These are phyloP conservation scores for Protoeuglena noctilucae DNA, from an alignment of 139 green algal species.

Conservation along the genomic window DNA sequence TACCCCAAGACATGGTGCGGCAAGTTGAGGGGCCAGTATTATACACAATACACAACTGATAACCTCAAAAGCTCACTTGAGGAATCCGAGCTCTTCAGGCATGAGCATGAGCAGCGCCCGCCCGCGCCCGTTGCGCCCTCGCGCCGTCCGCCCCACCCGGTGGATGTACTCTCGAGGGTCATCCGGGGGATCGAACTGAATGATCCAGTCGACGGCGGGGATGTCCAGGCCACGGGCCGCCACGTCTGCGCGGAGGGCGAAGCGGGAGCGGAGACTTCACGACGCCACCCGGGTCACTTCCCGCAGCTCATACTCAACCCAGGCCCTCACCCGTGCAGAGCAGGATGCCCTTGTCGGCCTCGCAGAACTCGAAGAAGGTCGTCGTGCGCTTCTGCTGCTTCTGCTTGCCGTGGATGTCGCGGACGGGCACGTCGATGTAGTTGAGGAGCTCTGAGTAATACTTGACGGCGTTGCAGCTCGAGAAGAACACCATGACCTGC, in stretches of 20 bases:
- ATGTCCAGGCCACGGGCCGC: conserved; percentile 92
- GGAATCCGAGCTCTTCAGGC: conserved; percentile 85
- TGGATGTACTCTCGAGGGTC: conserved; percentile 92
- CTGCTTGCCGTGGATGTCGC: conserved; percentile 96
- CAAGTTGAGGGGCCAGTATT: too few relatives aligned
- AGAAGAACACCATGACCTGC: conserved; percentile 98
- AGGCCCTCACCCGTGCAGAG: too few relatives aligned
- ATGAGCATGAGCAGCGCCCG: conserved; percentile 89
- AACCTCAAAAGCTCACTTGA: too few relatives aligned
- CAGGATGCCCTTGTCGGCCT: conserved; percentile 70
- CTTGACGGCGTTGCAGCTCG: conserved; percentile 79
- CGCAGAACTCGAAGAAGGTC: conserved; percentile 95
- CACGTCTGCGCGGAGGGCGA: conserved; percentile 95
- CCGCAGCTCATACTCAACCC: conserved; percentile 92
- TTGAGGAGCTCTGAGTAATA: conserved; percentile 84
- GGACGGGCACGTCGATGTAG: conserved; percentile 91
- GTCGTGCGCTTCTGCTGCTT: conserved; percentile 93
- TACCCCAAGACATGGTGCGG: too few relatives aligned
- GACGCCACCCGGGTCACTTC: conserved; percentile 95
- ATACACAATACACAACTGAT: too few relatives aligned
- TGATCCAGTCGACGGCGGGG: conserved; percentile 93
- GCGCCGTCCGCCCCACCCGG: conserved; percentile 75
- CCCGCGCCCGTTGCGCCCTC: conserved; percentile 60
- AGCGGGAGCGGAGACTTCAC: conserved; percentile 63
- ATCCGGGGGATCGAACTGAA: conserved; percentile 95